Evolutionary conservation across 2,329 filamentous ascomycete genomes (phyloP), one percentile per base, ranked within the genome.

Genomic region (Diaporthe vexans): DNA sequence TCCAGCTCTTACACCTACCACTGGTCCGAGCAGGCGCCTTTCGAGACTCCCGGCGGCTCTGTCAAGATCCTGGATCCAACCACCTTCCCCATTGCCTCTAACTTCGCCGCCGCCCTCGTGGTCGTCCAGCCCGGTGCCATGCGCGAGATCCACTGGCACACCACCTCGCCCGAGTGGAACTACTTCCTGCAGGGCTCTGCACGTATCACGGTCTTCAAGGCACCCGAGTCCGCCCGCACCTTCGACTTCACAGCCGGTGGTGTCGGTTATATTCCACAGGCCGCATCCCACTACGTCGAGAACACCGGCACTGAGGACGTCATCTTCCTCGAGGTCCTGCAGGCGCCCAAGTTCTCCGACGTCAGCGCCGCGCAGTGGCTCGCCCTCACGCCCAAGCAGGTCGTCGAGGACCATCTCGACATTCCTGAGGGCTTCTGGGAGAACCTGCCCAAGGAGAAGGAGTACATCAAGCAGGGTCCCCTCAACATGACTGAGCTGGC

Each of bases 81-180:
- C 0, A 89, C 86, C 1, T 92, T 92, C 81, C 90, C 90, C 7
- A 82, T 90, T 37, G 88, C 90, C 0, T 80, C 79, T 15, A 85
- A 84, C 72, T 90, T 92, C 79, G 88, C 89, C 4, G 86, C 87
- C 0, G 89, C 89, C 0, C 83, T 91, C 1, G 88, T 92, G 13
- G 89, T 87, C 2, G 83, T 92, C 43, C 83, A 90, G 77, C 90
- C 90, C 0, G 90, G 90, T n/a, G 90, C 90, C 1, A 89, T 92
- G 88, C 87, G 91, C 29, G 90, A 92, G 79, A 82, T 92, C 57
- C 90, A 92, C 82, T 92, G 90, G 90, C 90, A 92, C 81, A 88
- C 88, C 1, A 86, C 84, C 0, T 87, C 85, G 11, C 90, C 91
- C 79, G 90, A 92, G 80, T 92, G 90, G 90, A 86, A 86, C 68